Evolutionary conservation across 83 land plant species (phyloP).

Genomic region (Picea abies): DNA sequence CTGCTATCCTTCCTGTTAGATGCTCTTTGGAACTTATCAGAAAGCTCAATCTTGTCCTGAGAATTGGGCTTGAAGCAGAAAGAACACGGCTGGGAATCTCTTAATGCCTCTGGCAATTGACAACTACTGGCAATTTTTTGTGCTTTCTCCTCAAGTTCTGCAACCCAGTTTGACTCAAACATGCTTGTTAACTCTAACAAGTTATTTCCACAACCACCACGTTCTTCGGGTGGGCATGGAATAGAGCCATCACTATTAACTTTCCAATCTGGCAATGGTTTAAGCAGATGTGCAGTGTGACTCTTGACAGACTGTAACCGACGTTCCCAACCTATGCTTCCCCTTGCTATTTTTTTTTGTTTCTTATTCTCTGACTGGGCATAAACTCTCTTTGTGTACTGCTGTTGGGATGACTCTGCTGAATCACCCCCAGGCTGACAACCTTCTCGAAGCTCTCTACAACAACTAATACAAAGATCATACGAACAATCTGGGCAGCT

Average conservation of each 20-base stretch:
- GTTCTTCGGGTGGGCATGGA: constrained; percentile 55
- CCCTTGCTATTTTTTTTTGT: neutral
- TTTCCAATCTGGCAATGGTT: constrained; percentile 47
- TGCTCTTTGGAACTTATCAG: constrained; percentile 34
- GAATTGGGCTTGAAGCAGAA: constrained; percentile 4
- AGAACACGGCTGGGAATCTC: neutral
- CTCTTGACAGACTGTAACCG: neutral
- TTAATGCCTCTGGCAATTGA: neutral
- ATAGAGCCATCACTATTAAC: constrained; percentile 54
- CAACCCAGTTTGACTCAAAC: constrained; percentile 32
- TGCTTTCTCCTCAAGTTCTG: constrained; percentile 43
- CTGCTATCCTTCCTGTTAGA: constrained; percentile 40
- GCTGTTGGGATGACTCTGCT: constrained; percentile 33
- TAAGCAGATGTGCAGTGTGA: neutral
- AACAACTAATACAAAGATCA: constrained; percentile 82
- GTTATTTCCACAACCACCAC: constrained; percentile 64
- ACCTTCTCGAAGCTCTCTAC: constrained; percentile 64
- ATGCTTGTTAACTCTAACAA: constrained; percentile 34
- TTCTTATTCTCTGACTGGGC: constrained; percentile 9
- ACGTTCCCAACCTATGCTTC: neutral
- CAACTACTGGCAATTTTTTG: constrained; percentile 17
- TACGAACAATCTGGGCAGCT: constrained; percentile 70
- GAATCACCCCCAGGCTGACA: constrained; percentile 39
- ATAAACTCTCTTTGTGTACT: constrained; percentile 12
- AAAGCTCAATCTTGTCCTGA: neutral